Percentiles rank a stretch among this genome's conserved stretches.
Conservation (phyloP, 164 flowering plant species). For the Paratinospora sagittata region DNA sequence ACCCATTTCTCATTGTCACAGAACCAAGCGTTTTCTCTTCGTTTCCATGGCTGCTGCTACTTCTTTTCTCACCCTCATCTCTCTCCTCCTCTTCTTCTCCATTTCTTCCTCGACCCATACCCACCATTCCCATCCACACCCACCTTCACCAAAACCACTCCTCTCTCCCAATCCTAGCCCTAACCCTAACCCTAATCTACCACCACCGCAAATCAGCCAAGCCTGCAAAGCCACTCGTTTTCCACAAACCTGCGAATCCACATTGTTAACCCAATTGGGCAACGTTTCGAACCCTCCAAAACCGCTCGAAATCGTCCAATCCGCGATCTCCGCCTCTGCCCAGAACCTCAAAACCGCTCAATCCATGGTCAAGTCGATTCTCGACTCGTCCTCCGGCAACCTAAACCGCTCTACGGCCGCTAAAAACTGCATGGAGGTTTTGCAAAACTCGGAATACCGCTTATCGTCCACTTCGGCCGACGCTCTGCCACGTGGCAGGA, state of each 20-base stretch:
- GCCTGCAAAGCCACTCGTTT: slow-evolving; percentile 72
- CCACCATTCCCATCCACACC: too few species aligned
- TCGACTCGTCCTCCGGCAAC: slow-evolving; percentile 37
- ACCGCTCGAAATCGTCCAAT: slow-evolving; percentile 38
- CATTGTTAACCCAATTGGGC: slow-evolving; percentile 19
- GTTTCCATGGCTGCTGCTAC: slow-evolving; percentile 31
- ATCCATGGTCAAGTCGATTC: slow-evolving; percentile 39
- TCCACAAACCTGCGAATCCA: slow-evolving; percentile 40
- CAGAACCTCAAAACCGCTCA: slow-evolving; percentile 45
- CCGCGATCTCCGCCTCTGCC: slow-evolving; percentile 40
- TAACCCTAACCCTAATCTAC: slow-evolving; percentile 9
- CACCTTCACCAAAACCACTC: neutral
- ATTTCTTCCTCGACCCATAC: neutral
- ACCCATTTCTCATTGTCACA: neutral
- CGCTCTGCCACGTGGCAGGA: slow-evolving; percentile 30
- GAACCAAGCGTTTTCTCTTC: slow-evolving; percentile 13
- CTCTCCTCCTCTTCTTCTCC: slow-evolving; percentile 20
- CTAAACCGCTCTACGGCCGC: slow-evolving; percentile 56
- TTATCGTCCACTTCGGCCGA: slow-evolving; percentile 18
- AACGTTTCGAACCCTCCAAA: slow-evolving; percentile 26
- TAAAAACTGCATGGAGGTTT: slow-evolving; percentile 43
- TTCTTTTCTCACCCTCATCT: slow-evolving; percentile 29
- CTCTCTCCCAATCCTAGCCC: neutral
- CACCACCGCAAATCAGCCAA: slow-evolving; percentile 26
- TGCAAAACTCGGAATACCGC: slow-evolving; percentile 39